phyloP scores from a whole-genome alignment of 2,329 filamentous ascomycete species.

The Colletotrichum theobromicola region DNA sequence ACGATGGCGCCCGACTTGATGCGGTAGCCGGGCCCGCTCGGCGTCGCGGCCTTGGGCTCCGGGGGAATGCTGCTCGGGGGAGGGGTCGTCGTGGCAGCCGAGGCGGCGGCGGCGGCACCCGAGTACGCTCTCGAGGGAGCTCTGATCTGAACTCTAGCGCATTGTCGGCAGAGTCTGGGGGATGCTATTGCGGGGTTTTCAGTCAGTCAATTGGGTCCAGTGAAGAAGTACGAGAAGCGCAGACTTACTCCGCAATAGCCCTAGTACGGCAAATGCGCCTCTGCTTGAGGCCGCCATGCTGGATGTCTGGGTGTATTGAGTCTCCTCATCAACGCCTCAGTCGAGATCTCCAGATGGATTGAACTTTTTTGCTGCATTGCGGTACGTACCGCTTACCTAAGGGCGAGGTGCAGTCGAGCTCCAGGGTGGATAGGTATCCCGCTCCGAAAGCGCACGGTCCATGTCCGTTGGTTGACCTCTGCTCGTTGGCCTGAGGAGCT shows the following conservation, averaged over 20 bases:
- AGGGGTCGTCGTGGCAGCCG: constrained; percentile 22
- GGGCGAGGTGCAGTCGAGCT: background rate
- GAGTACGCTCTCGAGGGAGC: constrained; percentile 38
- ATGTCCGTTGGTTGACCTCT: background rate
- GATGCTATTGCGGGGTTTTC: constrained; percentile 24
- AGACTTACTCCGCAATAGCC: constrained; percentile 55
- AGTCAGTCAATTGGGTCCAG: constrained; percentile 9
- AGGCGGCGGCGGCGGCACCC: constrained; percentile 27
- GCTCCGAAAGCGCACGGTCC: background rate
- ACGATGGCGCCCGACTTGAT: constrained; percentile 77
- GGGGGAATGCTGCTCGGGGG: constrained; percentile 26
- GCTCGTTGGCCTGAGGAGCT: background rate
- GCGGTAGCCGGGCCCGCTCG: constrained; percentile 41
- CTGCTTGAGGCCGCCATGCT: constrained; percentile 63
- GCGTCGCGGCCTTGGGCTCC: constrained; percentile 24
- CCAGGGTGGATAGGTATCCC: background rate
- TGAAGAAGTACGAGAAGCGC: background rate
- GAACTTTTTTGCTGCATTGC: constrained; percentile 32
- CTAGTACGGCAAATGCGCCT: constrained; percentile 55
- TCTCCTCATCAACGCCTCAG: constrained; percentile 11
- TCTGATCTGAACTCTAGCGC: constrained; percentile 36
- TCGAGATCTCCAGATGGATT: constrained; percentile 18
- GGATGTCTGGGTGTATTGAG: constrained; percentile 14
- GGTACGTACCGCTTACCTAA: constrained; percentile 30
- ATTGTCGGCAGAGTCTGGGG: constrained; percentile 41